Conservation (phyloP, 129 eudicot genomes). For the Dittrichia graveolens region DNA sequence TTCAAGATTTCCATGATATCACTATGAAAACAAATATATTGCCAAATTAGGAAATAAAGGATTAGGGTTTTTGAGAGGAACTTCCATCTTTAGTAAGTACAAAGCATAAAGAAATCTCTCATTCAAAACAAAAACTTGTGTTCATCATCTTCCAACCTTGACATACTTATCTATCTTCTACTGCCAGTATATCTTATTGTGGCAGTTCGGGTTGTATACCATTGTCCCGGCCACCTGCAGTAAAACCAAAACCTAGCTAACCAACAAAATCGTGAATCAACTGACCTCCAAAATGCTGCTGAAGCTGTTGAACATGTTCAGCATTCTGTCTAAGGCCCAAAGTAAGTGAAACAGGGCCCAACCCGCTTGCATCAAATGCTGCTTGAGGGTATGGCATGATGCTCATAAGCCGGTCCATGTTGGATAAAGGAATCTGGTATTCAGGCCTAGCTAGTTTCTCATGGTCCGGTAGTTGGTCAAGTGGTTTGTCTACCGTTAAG, state of each 20-base stretch:
- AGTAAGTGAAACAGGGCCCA: conserved; percentile 80
- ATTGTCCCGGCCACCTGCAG: neutral
- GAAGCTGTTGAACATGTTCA: conserved; percentile 56
- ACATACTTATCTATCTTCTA: conserved; percentile 24
- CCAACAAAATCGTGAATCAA: conserved; percentile 84
- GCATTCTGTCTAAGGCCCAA: conserved; percentile 83
- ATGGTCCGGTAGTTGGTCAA: conserved; percentile 38
- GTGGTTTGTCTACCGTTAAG: conserved; percentile 22
- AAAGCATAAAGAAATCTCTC: conserved; percentile 24
- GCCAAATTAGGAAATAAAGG: conserved; percentile 27
- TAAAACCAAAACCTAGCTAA: conserved; percentile 37
- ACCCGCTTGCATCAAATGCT: conserved; percentile 58
- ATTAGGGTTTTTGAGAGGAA: conserved; percentile 32
- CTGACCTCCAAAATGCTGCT: conserved; percentile 71
- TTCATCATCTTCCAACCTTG: conserved; percentile 26
- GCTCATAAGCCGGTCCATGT: conserved; percentile 62
- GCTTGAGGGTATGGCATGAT: conserved; percentile 56
- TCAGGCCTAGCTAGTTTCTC: conserved; percentile 59
- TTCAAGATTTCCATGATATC: conserved; percentile 18
- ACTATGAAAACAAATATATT: neutral
- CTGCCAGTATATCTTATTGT: conserved; percentile 18
- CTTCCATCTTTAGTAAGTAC: conserved; percentile 25
- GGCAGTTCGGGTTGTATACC: neutral
- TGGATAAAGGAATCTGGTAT: conserved; percentile 42
- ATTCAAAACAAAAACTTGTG: conserved; percentile 20